Evolutionary conservation across 208 protist species (phyloP).

Genomic region (Leishmania aethiopica): DNA sequence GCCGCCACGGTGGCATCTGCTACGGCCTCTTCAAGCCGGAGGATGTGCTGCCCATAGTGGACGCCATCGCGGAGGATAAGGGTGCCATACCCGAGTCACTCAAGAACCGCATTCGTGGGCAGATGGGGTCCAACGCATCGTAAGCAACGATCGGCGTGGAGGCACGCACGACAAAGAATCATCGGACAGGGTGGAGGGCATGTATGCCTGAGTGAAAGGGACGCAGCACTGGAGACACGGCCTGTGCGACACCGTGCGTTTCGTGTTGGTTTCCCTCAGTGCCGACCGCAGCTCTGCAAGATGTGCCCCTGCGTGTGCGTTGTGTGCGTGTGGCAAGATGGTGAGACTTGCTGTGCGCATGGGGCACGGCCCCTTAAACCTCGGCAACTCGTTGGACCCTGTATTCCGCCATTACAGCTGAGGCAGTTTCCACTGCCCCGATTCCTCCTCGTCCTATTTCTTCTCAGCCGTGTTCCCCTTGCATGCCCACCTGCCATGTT

Average conservation of each 20-base stretch:
- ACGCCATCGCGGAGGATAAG: slow-evolving; percentile 51
- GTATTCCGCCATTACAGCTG: neutral
- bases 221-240: neutral
- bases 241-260: neutral
- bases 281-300: neutral
- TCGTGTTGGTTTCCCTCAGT: neutral
- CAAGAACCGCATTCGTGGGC: slow-evolving; percentile 59
- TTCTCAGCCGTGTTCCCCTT: neutral
- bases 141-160: neutral
- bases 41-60: slow-evolving; percentile 66
- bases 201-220: neutral
- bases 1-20: slow-evolving; percentile 75
- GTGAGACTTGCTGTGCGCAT: neutral
- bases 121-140: slow-evolving; percentile 22
- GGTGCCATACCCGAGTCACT: slow-evolving; percentile 60
- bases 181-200: neutral
- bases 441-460: neutral
- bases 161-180: neutral
- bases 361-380: neutral
- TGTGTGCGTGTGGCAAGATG: neutral
- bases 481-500: neutral
- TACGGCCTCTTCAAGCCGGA: slow-evolving; percentile 88
- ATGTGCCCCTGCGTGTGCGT: neutral
- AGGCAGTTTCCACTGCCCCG: neutral
- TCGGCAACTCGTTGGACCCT: neutral